These are phyloP conservation scores for Phialophora macrospora DNA, from an alignment of 2,329 filamentous ascomycete genomes.

Conservation along the genomic window DNA sequence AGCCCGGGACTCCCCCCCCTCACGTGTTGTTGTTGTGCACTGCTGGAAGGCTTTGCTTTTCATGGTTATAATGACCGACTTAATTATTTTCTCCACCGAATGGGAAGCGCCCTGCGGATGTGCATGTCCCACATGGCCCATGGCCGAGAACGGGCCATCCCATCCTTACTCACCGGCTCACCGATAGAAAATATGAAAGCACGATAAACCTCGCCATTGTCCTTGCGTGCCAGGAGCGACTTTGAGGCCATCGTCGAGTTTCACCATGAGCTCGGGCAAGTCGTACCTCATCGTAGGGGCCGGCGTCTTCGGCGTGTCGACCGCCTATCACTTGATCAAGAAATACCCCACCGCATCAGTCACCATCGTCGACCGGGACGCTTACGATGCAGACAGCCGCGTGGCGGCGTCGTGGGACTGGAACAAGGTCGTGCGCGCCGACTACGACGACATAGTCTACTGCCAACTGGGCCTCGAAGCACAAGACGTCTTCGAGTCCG, in stretches of 20 bases:
- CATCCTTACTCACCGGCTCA: neutral
- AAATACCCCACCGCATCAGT: slow-evolving; percentile 55
- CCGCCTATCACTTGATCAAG: slow-evolving; percentile 58
- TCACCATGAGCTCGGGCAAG: neutral
- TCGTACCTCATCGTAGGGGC: slow-evolving; percentile 53
- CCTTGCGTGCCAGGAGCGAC: neutral
- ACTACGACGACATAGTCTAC: slow-evolving; percentile 41
- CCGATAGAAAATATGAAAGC: slow-evolving; percentile 6
- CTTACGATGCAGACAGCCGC: slow-evolving; percentile 45
- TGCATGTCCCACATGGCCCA: neutral
- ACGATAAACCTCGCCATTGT: neutral
- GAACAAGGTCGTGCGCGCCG: slow-evolving; percentile 40
- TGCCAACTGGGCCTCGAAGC: slow-evolving; percentile 43
- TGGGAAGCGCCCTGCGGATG: neutral
- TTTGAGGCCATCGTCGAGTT: neutral
- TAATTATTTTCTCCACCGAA: neutral
- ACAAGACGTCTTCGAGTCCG: slow-evolving; percentile 43
- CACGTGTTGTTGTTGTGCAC: neutral
- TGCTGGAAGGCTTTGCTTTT: slow-evolving; percentile 10
- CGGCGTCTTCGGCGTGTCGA: slow-evolving; percentile 59
- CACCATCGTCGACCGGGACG: slow-evolving; percentile 51
- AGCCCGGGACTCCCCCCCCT: neutral
- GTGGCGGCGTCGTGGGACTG: slow-evolving; percentile 41
- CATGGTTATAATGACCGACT: slow-evolving; percentile 4
- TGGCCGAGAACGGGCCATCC: slow-evolving; percentile 1